Evolutionary conservation across 108 stramenopile genomes (phyloP).

Genomic region (Nitzschia sp.): DNA sequence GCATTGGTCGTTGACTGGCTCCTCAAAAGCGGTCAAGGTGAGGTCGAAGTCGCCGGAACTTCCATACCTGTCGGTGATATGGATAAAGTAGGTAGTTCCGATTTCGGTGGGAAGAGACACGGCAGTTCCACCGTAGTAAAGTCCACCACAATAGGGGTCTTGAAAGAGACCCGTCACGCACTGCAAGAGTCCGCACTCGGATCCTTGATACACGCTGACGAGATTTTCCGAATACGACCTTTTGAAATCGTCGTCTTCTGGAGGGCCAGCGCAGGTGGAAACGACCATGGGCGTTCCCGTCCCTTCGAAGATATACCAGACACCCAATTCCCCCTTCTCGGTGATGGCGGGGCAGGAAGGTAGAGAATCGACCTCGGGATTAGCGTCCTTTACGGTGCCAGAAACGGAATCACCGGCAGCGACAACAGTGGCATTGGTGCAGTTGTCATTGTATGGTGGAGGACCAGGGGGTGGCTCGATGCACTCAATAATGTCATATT

Average conservation of each 20-base stretch:
- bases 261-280: neutral
- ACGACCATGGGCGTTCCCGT: conserved; percentile 7
- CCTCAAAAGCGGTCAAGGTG: neutral
- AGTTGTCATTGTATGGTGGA: conserved; percentile 7
- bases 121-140: neutral
- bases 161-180: neutral
- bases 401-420: neutral
- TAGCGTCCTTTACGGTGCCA: neutral
- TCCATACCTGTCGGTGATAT: neutral
- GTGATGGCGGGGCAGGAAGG: neutral
- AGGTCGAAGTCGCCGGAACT: neutral
- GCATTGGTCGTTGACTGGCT: neutral
- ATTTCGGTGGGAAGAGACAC: neutral
- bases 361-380: neutral
- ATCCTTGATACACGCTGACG: neutral
- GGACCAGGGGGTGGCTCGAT: neutral
- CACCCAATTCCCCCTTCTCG: neutral
- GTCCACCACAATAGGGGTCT: neutral
- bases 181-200: neutral
- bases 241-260: neutral
- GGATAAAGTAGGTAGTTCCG: conserved; percentile 5
- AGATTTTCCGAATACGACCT: neutral
- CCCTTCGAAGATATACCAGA: conserved; percentile 18
- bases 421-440: neutral
- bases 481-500: neutral